Evolutionary conservation across 2,329 filamentous ascomycete genomes (phyloP).

Genomic region (Hymenoscyphus fructigenus): DNA sequence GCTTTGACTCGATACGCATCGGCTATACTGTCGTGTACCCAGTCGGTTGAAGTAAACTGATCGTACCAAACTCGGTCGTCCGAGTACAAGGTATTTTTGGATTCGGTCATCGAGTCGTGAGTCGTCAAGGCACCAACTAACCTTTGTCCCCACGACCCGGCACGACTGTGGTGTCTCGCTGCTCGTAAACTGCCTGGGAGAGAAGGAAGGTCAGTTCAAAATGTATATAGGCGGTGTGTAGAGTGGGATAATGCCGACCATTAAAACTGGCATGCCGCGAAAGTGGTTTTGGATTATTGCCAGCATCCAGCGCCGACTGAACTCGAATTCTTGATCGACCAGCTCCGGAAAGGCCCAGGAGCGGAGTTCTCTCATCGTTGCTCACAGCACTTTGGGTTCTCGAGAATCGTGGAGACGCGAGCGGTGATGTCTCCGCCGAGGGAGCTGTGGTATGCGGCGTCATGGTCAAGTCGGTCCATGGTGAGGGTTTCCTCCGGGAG

Average conservation of each 20-base stretch:
- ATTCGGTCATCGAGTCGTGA: slow-evolving; percentile 51
- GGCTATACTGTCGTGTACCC: slow-evolving; percentile 96
- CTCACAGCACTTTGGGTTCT: slow-evolving; percentile 24
- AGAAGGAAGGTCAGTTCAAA: neutral
- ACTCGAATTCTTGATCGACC: slow-evolving; percentile 33
- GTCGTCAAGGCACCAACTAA: slow-evolving; percentile 57
- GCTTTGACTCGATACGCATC: slow-evolving; percentile 88
- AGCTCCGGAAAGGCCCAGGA: slow-evolving; percentile 22
- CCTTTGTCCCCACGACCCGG: slow-evolving; percentile 59
- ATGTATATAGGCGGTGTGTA: neutral
- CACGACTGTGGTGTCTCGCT: slow-evolving; percentile 47
- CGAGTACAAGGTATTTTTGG: slow-evolving; percentile 64
- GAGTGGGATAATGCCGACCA: slow-evolving; percentile 7
- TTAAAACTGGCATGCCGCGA: slow-evolving; percentile 10
- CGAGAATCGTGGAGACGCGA: slow-evolving; percentile 17
- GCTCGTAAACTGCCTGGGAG: slow-evolving; percentile 33
- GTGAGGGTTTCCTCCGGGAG: slow-evolving; percentile 10
- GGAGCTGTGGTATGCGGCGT: slow-evolving; percentile 23
- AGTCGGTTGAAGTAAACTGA: slow-evolving; percentile 95
- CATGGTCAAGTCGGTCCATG: slow-evolving; percentile 23
- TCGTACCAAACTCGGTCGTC: slow-evolving; percentile 98
- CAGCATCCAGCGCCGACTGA: slow-evolving; percentile 20
- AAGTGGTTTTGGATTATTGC: slow-evolving; percentile 10
- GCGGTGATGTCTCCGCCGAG: slow-evolving; percentile 25
- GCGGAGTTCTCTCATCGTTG: slow-evolving; percentile 33